Evolutionary conservation across 2,329 filamentous ascomycete species (phyloP).

Genomic region (Pezicula radicicola): DNA sequence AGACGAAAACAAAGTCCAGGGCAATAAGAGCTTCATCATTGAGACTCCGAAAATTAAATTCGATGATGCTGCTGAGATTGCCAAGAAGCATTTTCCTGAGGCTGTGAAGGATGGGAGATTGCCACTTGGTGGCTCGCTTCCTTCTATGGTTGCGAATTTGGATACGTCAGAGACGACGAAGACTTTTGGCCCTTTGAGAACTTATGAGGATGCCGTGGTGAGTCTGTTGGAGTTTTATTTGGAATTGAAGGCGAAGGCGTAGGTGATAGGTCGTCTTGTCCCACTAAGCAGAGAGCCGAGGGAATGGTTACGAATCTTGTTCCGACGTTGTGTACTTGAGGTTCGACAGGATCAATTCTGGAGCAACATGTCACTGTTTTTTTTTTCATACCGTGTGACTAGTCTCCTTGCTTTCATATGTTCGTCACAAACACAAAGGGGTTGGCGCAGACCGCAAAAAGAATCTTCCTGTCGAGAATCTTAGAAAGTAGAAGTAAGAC

Average conservation of each 20-base stretch:
- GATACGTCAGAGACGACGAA: slow-evolving; percentile 12
- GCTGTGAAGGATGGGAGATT: slow-evolving; percentile 16
- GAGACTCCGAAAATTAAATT: slow-evolving; percentile 5
- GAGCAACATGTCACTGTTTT: no score
- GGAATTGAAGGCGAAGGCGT: neutral
- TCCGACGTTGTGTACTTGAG: no score
- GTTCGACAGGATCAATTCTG: no score
- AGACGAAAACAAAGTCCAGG: slow-evolving; percentile 12
- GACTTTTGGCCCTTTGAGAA: slow-evolving; percentile 7
- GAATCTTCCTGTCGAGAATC: no score
- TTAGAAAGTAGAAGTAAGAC: no score
- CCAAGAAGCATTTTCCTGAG: slow-evolving; percentile 13
- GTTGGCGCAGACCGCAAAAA: no score
- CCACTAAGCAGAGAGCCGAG: no score
- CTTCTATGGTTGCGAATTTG: slow-evolving; percentile 4
- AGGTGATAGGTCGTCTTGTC: no score
- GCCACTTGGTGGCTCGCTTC: slow-evolving; percentile 5
- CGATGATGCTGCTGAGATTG: slow-evolving; percentile 14
- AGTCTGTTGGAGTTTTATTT: neutral
- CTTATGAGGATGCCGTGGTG: neutral
- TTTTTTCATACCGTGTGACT: no score
- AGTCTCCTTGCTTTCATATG: no score
- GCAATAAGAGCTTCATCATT: slow-evolving; percentile 8
- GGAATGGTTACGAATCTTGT: no score
- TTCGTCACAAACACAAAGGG: no score